Conservation (phyloP, 1,284 basidiomycete species). For the Leccinum fallax region DNA sequence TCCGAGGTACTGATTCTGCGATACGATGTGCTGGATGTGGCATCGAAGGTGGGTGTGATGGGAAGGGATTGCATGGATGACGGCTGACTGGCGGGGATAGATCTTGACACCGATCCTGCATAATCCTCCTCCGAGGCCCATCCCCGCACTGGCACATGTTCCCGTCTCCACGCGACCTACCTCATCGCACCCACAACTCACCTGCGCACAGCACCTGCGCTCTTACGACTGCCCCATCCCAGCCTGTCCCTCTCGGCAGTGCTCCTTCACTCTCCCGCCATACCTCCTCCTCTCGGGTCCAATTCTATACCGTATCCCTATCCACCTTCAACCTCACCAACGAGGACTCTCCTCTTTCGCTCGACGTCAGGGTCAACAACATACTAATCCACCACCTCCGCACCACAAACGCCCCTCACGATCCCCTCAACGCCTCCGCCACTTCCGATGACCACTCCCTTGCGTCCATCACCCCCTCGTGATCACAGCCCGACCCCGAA, state of each 20-base stretch:
- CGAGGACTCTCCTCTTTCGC: slow-evolving; percentile 14
- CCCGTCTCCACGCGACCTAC: slow-evolving; percentile 25
- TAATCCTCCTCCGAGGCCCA: slow-evolving; percentile 12
- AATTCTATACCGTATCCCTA: slow-evolving; percentile 33
- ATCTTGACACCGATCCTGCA: slow-evolving; percentile 95
- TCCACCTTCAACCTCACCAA: slow-evolving; percentile 14
- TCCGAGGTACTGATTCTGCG: slow-evolving; percentile 89
- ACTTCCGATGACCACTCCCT: slow-evolving; percentile 26
- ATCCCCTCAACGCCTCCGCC: slow-evolving; percentile 14
- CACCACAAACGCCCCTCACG: slow-evolving; percentile 24
- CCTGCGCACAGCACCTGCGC: slow-evolving; percentile 28
- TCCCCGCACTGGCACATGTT: slow-evolving; percentile 42
- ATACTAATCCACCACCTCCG: slow-evolving; percentile 50
- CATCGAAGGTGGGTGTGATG: slow-evolving; percentile 78
- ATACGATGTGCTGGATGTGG: slow-evolving; percentile 92
- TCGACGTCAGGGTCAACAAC: slow-evolving; percentile 69
- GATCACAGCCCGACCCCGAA: slow-evolving; percentile 28
- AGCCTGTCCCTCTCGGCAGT: slow-evolving; percentile 18
- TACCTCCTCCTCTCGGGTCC: slow-evolving; percentile 37
- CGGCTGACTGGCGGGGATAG: slow-evolving; percentile 41
- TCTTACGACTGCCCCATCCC: slow-evolving; percentile 22
- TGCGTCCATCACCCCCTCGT: slow-evolving; percentile 16
- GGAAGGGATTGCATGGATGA: slow-evolving; percentile 6
- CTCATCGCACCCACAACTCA: slow-evolving; percentile 48
- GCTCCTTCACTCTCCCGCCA: slow-evolving; percentile 22